These are phyloP conservation scores for Fusarium luffae DNA, from an alignment of 2,329 filamentous ascomycete genomes.

Conservation along the genomic window DNA sequence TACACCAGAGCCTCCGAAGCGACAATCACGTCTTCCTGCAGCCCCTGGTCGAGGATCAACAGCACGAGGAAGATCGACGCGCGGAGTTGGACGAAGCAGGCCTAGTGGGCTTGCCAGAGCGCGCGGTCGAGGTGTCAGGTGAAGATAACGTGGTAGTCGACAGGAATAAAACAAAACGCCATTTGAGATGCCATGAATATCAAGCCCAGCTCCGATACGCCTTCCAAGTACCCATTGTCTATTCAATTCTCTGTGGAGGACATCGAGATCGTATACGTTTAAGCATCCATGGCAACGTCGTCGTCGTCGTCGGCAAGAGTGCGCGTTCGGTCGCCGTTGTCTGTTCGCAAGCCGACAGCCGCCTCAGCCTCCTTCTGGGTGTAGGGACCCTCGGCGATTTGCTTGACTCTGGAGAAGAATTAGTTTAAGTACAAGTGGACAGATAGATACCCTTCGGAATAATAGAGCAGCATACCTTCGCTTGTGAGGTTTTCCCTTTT, in stretches of 20 bases:
- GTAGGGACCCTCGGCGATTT: slow-evolving; percentile 86
- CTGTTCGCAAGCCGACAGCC: slow-evolving; percentile 75
- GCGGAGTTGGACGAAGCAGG: slow-evolving; percentile 50
- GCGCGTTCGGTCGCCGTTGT: slow-evolving; percentile 61
- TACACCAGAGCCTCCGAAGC: slow-evolving; percentile 51
- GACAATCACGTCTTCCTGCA: slow-evolving; percentile 61
- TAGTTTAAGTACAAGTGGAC: slow-evolving; percentile 30
- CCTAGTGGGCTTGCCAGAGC: slow-evolving; percentile 59
- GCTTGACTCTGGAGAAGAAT: slow-evolving; percentile 71
- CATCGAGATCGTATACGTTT: slow-evolving; percentile 24
- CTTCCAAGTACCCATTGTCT: neutral
- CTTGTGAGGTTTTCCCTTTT: slow-evolving; percentile 92
- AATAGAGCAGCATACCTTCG: slow-evolving; percentile 66
- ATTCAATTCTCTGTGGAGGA: slow-evolving; percentile 5
- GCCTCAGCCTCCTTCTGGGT: slow-evolving; percentile 88
- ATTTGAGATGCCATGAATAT: slow-evolving; percentile 20
- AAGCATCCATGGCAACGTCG: slow-evolving; percentile 52
- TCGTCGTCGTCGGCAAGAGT: slow-evolving; percentile 28
- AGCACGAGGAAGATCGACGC: slow-evolving; percentile 46
- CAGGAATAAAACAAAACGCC: slow-evolving; percentile 31
- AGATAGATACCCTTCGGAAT: slow-evolving; percentile 15
- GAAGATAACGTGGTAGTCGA: slow-evolving; percentile 39
- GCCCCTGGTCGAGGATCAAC: slow-evolving; percentile 54
- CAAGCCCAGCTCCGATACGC: slow-evolving; percentile 22
- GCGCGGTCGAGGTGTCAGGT: slow-evolving; percentile 59